Percentiles rank a stretch among this genome's conserved stretches.
phyloP scores from a whole-genome alignment of 179 eudicot genomes.

The Beta corolliflora region DNA sequence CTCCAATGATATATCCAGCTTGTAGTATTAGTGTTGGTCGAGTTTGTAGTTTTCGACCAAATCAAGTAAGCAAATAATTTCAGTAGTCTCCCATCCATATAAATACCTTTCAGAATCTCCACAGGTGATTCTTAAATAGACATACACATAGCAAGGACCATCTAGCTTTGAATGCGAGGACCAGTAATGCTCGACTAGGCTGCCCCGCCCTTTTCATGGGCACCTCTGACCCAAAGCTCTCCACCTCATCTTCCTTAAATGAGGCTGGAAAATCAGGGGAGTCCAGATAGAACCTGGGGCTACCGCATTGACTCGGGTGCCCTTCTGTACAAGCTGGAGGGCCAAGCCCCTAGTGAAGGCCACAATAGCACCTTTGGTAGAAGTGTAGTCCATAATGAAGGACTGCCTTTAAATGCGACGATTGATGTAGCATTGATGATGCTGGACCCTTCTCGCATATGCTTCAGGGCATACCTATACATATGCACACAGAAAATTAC shows the following conservation, averaged over 20 bases:
- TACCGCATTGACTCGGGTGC: slow-evolving; percentile 83
- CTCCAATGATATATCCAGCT: neutral
- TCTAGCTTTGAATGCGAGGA: too few species aligned
- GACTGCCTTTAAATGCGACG: slow-evolving; percentile 61
- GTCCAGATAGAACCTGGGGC: slow-evolving; percentile 99
- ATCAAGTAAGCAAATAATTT: too few species aligned
- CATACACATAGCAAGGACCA: too few species aligned
- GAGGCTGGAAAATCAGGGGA: slow-evolving; percentile 66
- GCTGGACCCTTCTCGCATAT: slow-evolving; percentile 75
- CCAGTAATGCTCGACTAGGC: slow-evolving; percentile 33
- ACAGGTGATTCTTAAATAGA: too few species aligned
- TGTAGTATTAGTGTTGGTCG: neutral
- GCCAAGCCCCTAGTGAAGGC: slow-evolving; percentile 77
- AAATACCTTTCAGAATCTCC: too few species aligned
- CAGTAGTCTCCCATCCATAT: too few species aligned
- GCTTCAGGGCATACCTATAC: slow-evolving; percentile 75
- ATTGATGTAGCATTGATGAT: slow-evolving; percentile 84
- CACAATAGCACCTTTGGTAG: slow-evolving; percentile 85
- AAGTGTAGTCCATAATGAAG: slow-evolving; percentile 69
- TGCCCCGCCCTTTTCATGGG: slow-evolving; percentile 91
- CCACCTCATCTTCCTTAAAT: slow-evolving; percentile 49
- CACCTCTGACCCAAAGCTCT: slow-evolving; percentile 58
- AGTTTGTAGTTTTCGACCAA: too few species aligned
- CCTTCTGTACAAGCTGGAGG: slow-evolving; percentile 61
- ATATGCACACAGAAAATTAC: neutral